Percentiles rank a stretch among this genome's conserved stretches.
These are phyloP conservation scores for Chlamydomonas schloesseri DNA, from an alignment of 139 green algal species.

Conservation along the genomic window DNA sequence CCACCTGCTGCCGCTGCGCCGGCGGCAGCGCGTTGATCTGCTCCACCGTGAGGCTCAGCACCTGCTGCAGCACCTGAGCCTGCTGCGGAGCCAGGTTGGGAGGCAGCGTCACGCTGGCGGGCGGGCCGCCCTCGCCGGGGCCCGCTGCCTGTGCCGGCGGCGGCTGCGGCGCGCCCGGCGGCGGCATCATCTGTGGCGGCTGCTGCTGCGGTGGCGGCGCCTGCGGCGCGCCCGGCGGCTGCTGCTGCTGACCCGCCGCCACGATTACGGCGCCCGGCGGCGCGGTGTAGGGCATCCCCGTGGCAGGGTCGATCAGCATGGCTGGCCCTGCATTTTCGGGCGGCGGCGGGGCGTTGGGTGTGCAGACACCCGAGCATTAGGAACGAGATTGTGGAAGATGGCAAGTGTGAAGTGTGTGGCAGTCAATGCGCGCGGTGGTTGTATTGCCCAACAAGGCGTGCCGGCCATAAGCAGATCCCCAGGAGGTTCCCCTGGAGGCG, in stretches of 20 bases:
- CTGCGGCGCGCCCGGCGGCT: background rate
- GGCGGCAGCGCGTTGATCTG: constrained; percentile 90
- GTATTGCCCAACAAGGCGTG: no score
- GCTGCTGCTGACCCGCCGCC: constrained; percentile 22
- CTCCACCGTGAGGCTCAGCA: constrained; percentile 87
- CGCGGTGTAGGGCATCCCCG: constrained; percentile 27
- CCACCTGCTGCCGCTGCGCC: constrained; percentile 87
- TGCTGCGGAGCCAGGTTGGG: constrained; percentile 42
- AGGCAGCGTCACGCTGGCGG: constrained; percentile 41
- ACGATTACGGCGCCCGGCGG: constrained; percentile 33
- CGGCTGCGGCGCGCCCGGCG: background rate
- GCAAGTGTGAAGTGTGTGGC: no score
- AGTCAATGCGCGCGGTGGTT: no score
- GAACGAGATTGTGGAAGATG: no score
- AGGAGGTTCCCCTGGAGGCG: no score
- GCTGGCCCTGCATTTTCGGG: background rate
- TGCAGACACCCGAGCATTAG: no score
- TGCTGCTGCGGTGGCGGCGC: background rate
- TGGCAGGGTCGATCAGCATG: constrained; percentile 41
- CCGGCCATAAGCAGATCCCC: no score
- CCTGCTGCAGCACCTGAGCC: constrained; percentile 81
- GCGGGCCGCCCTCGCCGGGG: background rate
- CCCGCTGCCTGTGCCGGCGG: background rate
- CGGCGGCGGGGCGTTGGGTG: background rate
- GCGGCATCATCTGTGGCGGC: background rate